A percentile compares a stretch with the other conserved stretches of the same genome.
Evolutionary conservation across 768 basidiomycete species (phyloP).

Genomic region (Leccinum imitatum): DNA sequence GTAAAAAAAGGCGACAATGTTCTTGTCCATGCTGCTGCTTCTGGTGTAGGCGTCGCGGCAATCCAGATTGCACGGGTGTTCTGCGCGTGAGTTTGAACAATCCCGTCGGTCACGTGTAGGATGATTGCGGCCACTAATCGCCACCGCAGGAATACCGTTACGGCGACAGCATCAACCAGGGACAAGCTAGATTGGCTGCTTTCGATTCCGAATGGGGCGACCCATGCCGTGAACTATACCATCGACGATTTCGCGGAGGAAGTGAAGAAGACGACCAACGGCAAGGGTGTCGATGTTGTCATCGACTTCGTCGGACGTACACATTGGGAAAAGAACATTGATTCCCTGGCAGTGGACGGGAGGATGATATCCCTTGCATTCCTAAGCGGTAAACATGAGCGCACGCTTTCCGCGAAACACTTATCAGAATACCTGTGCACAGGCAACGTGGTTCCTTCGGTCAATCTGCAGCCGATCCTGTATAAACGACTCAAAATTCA

Average conservation of each 20-base stretch:
- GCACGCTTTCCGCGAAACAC: slow-evolving; percentile 19
- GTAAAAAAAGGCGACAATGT: slow-evolving; percentile 71
- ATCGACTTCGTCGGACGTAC: slow-evolving; percentile 81
- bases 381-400: slow-evolving; percentile 55
- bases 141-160: slow-evolving; percentile 57
- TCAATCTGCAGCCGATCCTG: slow-evolving; percentile 66
- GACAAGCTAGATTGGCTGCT: slow-evolving; percentile 82
- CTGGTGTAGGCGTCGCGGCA: slow-evolving; percentile 86
- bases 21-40: slow-evolving; percentile 88
- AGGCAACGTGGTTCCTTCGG: slow-evolving; percentile 53
- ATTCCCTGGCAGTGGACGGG: slow-evolving; percentile 67
- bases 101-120: neutral
- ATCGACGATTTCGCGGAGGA: slow-evolving; percentile 76
- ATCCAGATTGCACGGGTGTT: slow-evolving; percentile 79
- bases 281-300: slow-evolving; percentile 77
- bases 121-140: slow-evolving; percentile 8
- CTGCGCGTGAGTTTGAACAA: slow-evolving; percentile 58
- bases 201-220: slow-evolving; percentile 63
- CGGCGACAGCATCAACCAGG: slow-evolving; percentile 81
- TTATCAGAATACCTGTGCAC: slow-evolving; percentile 19
- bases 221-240: slow-evolving; percentile 82
- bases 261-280: slow-evolving; percentile 64
- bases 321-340: slow-evolving; percentile 74
- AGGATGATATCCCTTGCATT: slow-evolving; percentile 68
- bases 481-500: slow-evolving; percentile 85